Conservation (phyloP, 106 monocot genomes). For the Dendrobium nobile region DNA sequence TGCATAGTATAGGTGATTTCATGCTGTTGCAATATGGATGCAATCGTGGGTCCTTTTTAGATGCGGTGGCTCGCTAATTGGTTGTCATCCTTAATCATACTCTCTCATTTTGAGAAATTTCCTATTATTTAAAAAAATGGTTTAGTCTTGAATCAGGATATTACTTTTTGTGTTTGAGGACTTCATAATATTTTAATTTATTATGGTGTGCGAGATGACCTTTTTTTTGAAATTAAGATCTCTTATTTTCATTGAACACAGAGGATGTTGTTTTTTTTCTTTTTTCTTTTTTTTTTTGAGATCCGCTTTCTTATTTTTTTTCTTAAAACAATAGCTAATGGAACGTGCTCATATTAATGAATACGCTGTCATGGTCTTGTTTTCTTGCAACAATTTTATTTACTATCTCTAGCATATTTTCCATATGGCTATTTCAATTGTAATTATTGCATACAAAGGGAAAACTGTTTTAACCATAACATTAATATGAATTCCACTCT, state of each 20-base stretch:
- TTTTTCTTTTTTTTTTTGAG: neutral
- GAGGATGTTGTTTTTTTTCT: neutral
- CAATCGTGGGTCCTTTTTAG: neutral
- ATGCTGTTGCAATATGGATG: neutral
- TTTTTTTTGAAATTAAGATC: neutral
- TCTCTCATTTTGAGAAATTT: neutral
- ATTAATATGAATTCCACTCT: neutral
- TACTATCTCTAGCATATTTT: neutral
- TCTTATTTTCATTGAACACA: neutral
- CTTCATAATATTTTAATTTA: neutral
- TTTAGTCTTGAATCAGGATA: too few relatives aligned
- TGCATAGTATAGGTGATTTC: neutral
- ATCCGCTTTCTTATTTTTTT: too few relatives aligned
- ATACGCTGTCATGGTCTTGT: neutral
- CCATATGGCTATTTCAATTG: neutral
- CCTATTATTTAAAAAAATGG: neutral
- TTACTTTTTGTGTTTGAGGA: neutral
- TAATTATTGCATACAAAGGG: neutral
- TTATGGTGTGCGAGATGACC: neutral
- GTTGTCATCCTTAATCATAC: neutral
- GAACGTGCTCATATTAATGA: neutral
- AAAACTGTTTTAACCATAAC: neutral
- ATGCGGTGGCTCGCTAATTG: neutral
- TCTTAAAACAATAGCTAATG: neutral
- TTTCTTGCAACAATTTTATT: neutral